Evolutionary conservation across 495 filamentous ascomycete genomes (phyloP), one percentile per base, ranked within the genome.

Genomic region (Durotheca rogersii): DNA sequence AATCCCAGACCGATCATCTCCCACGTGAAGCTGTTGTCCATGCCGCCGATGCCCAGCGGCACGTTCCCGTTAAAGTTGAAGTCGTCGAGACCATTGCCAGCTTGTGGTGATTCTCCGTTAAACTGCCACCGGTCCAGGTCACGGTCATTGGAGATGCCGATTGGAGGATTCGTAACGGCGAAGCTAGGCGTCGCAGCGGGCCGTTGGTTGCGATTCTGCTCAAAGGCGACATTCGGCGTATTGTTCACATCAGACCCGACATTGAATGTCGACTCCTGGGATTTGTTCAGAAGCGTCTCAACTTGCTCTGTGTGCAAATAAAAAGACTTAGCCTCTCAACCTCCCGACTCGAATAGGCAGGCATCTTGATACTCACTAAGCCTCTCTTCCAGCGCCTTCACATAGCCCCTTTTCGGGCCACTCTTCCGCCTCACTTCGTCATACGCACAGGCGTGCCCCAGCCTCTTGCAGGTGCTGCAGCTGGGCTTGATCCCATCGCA

Each of bases 341-440:
- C 15, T 14, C 18, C 23, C 17, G 27, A 20, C 47, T 43, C 42
- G 47, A 21, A 47, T 18, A 19, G 3, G 27, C 32, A 19, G 3
- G 27, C 32, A 19, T 39, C 29, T 25, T 19, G 40, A 12, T 41
- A 66, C 82, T 65, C 77, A 96, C 92, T 90, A 61, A 99, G 71
- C 61, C 94, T 81, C 49, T 94, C 92, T 72, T 97, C 94, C 64
- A 99, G 66, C 42, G 91, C 89, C 76, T 97, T 99, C 48, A 99
- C 94, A 69, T 99, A 97, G 51, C 93, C 93, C 65, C 94, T 80
- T 74, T 97, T 99, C 3, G 93, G 93, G 6, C 93, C 93, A 68
- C 93, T 97, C 78, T 99, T 99, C 72, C 90, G 88, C 65, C 93
- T 82, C 40, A 91, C 85, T 71, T 99, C 93, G 71, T 97, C 93